Evolutionary conservation across 257 asterid genomes (phyloP).

Genomic region (Rehmannia glutinosa): DNA sequence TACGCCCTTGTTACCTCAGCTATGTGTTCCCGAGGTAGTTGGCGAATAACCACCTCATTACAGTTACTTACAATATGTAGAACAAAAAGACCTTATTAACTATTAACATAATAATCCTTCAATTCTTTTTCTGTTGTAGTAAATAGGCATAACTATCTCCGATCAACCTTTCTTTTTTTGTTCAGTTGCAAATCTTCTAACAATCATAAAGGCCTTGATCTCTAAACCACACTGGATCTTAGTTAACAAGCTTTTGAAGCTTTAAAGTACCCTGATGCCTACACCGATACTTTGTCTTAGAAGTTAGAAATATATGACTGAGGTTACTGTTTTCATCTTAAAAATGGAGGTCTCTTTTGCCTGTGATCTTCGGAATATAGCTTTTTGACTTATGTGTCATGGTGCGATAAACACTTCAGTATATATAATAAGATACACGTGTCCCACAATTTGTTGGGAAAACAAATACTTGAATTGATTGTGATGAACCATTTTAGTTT

Average conservation of each 20-base stretch:
- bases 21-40: neutral
- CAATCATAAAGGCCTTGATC: neutral
- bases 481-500: neutral
- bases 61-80: neutral
- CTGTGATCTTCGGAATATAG: neutral
- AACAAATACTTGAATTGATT: neutral
- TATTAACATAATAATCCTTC: neutral
- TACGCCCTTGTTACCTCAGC: neutral
- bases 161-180: neutral
- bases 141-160: too few relatives aligned
- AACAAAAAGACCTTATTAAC: neutral
- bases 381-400: neutral
- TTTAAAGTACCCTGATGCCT: neutral
- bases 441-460: neutral
- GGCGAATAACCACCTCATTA: neutral
- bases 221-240: neutral
- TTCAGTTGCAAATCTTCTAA: neutral
- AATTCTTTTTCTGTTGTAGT: neutral
- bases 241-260: neutral
- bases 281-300: neutral
- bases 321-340: neutral
- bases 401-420: neutral
- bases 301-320: neutral
- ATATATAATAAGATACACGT: neutral
- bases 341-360: neutral